These are phyloP conservation scores for Alternaria infectoria DNA, from an alignment of 2,329 filamentous ascomycete genomes.

Conservation along the genomic window DNA sequence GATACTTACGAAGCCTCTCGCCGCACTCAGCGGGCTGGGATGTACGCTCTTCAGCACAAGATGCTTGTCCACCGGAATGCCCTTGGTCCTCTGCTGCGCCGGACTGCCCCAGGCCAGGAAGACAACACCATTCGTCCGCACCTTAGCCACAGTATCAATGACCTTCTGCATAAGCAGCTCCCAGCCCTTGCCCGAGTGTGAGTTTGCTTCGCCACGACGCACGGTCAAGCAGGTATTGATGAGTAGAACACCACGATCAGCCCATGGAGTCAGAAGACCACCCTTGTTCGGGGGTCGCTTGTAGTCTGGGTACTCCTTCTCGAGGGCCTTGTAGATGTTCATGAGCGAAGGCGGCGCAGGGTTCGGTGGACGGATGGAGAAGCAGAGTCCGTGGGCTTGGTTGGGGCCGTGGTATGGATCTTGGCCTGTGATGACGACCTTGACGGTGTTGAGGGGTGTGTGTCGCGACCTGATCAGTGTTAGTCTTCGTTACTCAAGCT, in stretches of 20 bases:
- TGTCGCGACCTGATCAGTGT: constrained; percentile 78
- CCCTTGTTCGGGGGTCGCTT: constrained; percentile 74
- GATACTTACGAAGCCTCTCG: constrained; percentile 72
- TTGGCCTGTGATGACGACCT: constrained; percentile 92
- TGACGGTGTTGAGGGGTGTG: constrained; percentile 86
- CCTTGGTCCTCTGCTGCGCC: constrained; percentile 78
- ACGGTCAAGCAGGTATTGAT: constrained; percentile 96
- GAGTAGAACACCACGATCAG: constrained; percentile 88
- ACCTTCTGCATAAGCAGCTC: constrained; percentile 90
- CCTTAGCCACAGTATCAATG: constrained; percentile 83
- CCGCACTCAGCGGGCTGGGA: constrained; percentile 89
- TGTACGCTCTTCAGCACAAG: constrained; percentile 86
- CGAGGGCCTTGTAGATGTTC: constrained; percentile 91
- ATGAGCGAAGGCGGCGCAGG: constrained; percentile 85
- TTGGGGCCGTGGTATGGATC: constrained; percentile 96
- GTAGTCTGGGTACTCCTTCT: constrained; percentile 87
- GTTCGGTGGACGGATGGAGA: constrained; percentile 90
- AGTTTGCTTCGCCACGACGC: constrained; percentile 84
- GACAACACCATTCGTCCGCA: constrained; percentile 81
- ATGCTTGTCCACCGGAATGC: constrained; percentile 75
- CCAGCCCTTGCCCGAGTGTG: constrained; percentile 87
- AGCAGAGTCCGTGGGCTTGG: constrained; percentile 95
- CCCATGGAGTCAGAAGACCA: constrained; percentile 91
- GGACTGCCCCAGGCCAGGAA: constrained; percentile 94
- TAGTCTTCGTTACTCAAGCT: neutral